These are phyloP conservation scores for Coemansia asiatica DNA, from an alignment of 192 early-diverging fungal species.

Conservation along the genomic window DNA sequence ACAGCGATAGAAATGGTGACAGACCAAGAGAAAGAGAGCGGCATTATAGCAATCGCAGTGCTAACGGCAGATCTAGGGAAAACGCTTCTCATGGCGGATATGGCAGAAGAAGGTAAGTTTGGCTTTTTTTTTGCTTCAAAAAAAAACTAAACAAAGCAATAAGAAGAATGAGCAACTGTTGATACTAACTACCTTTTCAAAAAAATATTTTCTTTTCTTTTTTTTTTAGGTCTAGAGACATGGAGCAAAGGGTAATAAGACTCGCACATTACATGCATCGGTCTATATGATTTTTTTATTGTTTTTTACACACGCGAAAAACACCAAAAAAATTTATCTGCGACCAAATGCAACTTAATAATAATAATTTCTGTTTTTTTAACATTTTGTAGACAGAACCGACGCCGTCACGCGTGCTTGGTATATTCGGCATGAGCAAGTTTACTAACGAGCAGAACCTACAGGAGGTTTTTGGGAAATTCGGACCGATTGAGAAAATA, in stretches of 20 bases:
- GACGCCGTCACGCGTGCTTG: conserved; percentile 37
- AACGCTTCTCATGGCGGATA: too few species aligned
- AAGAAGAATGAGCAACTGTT: too few species aligned
- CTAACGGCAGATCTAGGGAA: too few species aligned
- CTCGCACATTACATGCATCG: too few species aligned
- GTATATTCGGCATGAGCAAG: conserved; percentile 57
- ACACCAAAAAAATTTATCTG: too few species aligned
- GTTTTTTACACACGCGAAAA: neutral
- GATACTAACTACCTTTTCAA: too few species aligned
- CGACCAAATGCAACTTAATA: too few species aligned
- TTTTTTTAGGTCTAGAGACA: conserved; percentile 13
- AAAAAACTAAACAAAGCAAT: too few species aligned
- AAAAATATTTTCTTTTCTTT: neutral
- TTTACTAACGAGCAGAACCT: conserved; percentile 42
- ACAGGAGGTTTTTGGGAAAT: conserved; percentile 38
- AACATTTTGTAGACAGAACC: conserved; percentile 27
- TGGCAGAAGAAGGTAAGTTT: neutral
- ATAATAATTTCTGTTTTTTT: neutral
- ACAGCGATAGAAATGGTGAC: neutral
- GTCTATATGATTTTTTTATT: neutral
- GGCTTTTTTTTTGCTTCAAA: neutral
- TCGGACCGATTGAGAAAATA: conserved; percentile 35
- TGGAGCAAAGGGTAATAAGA: conserved; percentile 27
- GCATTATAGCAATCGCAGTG: too few species aligned
- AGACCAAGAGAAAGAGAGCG: too few species aligned